Evolutionary conservation across 352 stramenopile species (phyloP).

Genomic region (Phytophthora pisi): DNA sequence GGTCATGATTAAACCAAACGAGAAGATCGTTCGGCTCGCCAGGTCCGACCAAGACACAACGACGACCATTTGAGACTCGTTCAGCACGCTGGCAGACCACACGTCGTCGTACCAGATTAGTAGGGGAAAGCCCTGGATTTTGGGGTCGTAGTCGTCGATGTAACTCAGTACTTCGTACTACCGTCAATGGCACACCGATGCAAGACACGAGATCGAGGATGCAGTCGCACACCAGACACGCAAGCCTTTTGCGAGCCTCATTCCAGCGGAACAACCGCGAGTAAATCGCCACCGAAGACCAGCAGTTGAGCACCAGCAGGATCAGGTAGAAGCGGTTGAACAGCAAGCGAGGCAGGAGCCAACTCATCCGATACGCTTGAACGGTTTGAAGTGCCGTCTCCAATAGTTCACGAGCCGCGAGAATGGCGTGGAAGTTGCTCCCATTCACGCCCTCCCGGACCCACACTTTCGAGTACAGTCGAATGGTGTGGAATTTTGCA

Average conservation of each 20-base stretch:
- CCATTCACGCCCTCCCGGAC: not conserved
- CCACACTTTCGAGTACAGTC: not conserved
- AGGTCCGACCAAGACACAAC: constrained; percentile 22
- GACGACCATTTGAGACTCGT: constrained; percentile 20
- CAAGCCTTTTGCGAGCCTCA: not conserved
- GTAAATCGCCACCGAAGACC: constrained; percentile 3
- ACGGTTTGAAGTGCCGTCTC: constrained; percentile 2
- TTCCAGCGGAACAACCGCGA: not conserved
- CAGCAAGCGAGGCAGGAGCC: not conserved
- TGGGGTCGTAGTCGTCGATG: not conserved
- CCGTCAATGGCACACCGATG: constrained; percentile 13
- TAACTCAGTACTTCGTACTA: constrained; percentile 13
- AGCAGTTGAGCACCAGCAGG: constrained; percentile 25
- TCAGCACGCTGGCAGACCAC: constrained; percentile 1
- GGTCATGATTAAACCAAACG: constrained; percentile 7
- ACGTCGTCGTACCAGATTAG: not conserved
- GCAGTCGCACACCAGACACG: constrained; percentile 5
- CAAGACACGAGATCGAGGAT: constrained; percentile 20
- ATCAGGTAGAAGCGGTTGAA: constrained; percentile 13
- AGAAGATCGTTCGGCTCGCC: constrained; percentile 2
- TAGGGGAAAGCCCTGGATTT: not conserved
- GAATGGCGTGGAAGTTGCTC: not conserved
- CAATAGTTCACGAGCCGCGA: not conserved
- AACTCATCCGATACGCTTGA: not conserved
- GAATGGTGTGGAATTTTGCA: not conserved